These are phyloP conservation scores for Striga asiatica DNA, from an alignment of 257 asterid species.

Conservation along the genomic window DNA sequence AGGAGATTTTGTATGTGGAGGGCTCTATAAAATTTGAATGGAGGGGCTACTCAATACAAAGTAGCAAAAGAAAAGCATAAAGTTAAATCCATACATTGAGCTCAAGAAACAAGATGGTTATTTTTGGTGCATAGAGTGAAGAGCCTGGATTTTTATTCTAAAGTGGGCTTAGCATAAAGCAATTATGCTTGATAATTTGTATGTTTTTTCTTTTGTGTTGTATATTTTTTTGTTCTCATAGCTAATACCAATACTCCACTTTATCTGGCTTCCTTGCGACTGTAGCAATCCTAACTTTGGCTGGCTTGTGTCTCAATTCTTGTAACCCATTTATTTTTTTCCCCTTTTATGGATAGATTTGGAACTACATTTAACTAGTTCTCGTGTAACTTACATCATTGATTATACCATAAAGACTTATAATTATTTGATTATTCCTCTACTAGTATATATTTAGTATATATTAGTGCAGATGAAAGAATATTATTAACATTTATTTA, in stretches of 20 bases:
- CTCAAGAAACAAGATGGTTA: conserved; percentile 49
- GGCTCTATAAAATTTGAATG: background rate
- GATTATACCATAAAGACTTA: no score
- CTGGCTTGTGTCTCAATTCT: conserved; percentile 30
- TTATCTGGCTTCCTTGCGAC: conserved; percentile 55
- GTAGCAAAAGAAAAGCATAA: conserved; percentile 55
- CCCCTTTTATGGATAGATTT: background rate
- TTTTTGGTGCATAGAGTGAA: conserved; percentile 41
- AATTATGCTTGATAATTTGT: conserved; percentile 5
- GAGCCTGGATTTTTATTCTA: conserved; percentile 52
- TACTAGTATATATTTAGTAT: no score
- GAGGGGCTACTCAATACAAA: conserved; percentile 13
- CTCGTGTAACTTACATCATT: no score
- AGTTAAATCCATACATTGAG: conserved; percentile 47
- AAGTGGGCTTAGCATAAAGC: conserved; percentile 52
- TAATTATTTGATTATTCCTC: no score
- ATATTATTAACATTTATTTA: no score
- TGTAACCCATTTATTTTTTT: conserved; percentile 14
- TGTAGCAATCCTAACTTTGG: conserved; percentile 46
- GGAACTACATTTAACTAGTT: no score
- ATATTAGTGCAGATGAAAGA: no score
- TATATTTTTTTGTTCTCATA: conserved; percentile 15
- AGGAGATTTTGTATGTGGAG: background rate
- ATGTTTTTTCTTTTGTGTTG: background rate
- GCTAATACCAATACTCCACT: conserved; percentile 35